Evolutionary conservation across 768 basidiomycete genomes (phyloP), one percentile per base, ranked within the genome.

Genomic region (Cystofilobasidium capitatum): DNA sequence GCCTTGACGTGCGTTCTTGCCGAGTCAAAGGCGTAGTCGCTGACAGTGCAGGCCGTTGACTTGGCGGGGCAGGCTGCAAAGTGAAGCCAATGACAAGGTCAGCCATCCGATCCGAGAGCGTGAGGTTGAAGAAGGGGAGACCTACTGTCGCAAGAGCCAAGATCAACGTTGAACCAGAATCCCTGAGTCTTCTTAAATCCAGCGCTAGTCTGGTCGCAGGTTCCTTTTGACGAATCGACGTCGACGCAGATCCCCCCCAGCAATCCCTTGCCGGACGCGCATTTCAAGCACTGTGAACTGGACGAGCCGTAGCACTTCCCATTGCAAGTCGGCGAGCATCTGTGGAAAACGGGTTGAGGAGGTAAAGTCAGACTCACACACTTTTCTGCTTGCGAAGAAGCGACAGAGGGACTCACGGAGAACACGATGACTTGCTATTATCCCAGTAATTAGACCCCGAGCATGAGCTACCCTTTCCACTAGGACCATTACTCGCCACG

Each of bases 31-130:
- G 81, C 80, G 69, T 74, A 92, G 71, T 82, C 83, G 7, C 87
- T 80, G 69, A 89, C 88, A 64, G 81, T 78, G 78, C 91, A 93
- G 2, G 83, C 80, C 12, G 86, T 87, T 74, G 90, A 93, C 75
- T 87, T 87, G 2, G 87, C 80, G 10, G 89, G 89, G 74, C 91
- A 91, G 64, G 83, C 89, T 91, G 64, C 3, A 57, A 0, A 31
- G 61, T 24, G 37, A 39, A 29, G 29, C 20, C 3, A 40, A 29
- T 13, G 31, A 8, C 26, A n/a, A 3, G 3, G 37, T 17, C 17
- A 37, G 33, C 3, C 40, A 0, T 24, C 20, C 22, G 59, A 33
- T 26, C 63, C 44, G 54, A 45, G 42, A 24, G 7, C 65, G 47
- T 60, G 40, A 33, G 42, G 59, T 26, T 22, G 64, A 47, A 58